These are phyloP conservation scores for Saitozyma sp. DNA, from an alignment of 768 basidiomycete genomes.

Conservation along the genomic window DNA sequence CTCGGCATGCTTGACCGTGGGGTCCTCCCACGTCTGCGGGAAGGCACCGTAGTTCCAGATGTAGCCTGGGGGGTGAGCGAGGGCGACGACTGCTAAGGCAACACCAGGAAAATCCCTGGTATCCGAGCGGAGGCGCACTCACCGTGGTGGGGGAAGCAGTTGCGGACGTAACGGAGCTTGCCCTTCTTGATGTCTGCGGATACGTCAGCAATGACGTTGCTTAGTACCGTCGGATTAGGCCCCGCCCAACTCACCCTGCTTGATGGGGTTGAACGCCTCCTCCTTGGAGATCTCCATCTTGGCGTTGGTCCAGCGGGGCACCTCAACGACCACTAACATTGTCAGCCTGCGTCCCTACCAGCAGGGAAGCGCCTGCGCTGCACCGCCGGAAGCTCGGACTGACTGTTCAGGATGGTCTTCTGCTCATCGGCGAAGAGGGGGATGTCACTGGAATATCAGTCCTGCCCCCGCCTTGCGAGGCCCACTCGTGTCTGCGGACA, in stretches of 20 bases:
- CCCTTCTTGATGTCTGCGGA: constrained; percentile 79
- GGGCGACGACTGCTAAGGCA: neutral
- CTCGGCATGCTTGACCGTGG: constrained; percentile 78
- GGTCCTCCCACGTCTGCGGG: constrained; percentile 99
- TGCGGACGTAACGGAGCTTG: constrained; percentile 92
- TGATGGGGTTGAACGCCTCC: constrained; percentile 99
- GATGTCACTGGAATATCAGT: constrained; percentile 70
- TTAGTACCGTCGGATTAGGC: neutral
- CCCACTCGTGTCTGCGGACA: neutral
- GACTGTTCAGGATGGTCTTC: constrained; percentile 96
- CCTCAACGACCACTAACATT: constrained; percentile 49
- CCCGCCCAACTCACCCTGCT: constrained; percentile 63
- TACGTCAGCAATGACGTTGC: neutral
- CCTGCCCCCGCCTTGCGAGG: neutral
- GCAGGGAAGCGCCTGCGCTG: constrained; percentile 6
- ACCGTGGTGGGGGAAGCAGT: constrained; percentile 99
- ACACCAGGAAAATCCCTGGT: neutral
- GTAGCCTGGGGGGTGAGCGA: constrained; percentile 43
- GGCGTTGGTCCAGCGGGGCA: constrained; percentile 98
- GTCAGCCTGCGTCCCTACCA: constrained; percentile 8
- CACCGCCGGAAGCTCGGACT: constrained; percentile 53
- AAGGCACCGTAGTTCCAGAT: constrained; percentile 99
- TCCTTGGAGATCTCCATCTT: constrained; percentile 99
- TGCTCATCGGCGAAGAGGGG: constrained; percentile 95
- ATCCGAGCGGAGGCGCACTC: constrained; percentile 54